phyloP scores from a whole-genome alignment of 1,284 basidiomycete genomes.

The Sporisorium sorghi region DNA sequence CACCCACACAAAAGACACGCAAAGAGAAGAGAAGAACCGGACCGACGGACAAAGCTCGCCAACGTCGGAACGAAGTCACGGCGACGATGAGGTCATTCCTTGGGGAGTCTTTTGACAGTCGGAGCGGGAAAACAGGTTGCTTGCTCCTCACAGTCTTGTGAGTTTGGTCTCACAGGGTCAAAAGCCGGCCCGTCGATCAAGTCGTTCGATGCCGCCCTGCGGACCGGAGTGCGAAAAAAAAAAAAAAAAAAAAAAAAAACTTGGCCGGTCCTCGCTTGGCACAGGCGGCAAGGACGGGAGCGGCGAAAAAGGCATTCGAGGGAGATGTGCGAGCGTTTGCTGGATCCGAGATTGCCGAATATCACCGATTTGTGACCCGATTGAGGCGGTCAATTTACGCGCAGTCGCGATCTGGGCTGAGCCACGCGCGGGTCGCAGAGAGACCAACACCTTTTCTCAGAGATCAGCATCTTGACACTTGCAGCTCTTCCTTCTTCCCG shows the following conservation, averaged over 20 bases:
- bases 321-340: not conserved
- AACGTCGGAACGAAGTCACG: not conserved
- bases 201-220: not conserved
- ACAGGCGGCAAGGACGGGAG: not conserved
- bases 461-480: constrained; percentile 17
- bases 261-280: constrained; percentile 4
- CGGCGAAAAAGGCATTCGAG: not conserved
- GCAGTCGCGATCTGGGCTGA: not conserved
- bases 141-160: too few relatives aligned
- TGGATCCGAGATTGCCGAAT: constrained; percentile 3
- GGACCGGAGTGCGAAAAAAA: constrained; percentile 8
- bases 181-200: not conserved
- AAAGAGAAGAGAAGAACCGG: too few relatives aligned
- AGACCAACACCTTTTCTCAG: constrained; percentile 29
- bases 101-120: not conserved
- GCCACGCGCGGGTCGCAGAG: constrained; percentile 4
- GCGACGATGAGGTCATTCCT: constrained; percentile 7
- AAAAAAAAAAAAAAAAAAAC: too few relatives aligned
- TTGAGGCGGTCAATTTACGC: constrained; percentile 2
- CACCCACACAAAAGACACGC: not conserved
- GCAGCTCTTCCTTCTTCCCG: not conserved
- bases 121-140: not conserved
- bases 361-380: not conserved
- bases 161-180: not conserved
- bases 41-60: not conserved